Evolutionary conservation across 768 basidiomycete genomes (phyloP).

Genomic region (Nidula microcarpa): DNA sequence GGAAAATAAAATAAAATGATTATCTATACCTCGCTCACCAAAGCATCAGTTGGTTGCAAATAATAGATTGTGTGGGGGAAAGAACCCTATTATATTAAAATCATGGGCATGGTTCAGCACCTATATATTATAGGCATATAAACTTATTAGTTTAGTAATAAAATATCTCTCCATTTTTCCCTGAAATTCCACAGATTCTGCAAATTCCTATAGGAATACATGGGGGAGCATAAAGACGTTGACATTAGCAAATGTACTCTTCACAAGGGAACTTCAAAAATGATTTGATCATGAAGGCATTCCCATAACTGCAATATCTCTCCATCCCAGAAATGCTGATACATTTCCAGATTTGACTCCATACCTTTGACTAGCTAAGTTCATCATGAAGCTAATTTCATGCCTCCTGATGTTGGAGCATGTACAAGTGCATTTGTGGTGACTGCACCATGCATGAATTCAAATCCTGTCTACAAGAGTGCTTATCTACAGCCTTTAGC

Average conservation of each 20-base stretch:
- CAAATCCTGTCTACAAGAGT: constrained; percentile 29
- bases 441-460: constrained; percentile 27
- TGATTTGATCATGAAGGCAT: not conserved
- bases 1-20: too few relatives aligned
- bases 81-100: too few relatives aligned
- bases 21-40: too few relatives aligned
- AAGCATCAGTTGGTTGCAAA: too few relatives aligned
- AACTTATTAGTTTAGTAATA: too few relatives aligned
- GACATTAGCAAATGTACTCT: not conserved
- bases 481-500: constrained; percentile 34
- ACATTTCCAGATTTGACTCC: constrained; percentile 18
- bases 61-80: too few relatives aligned
- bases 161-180: too few relatives aligned
- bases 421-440: constrained; percentile 34
- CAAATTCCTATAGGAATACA: too few relatives aligned
- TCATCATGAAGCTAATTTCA: constrained; percentile 16
- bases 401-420: constrained; percentile 26
- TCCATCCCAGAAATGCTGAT: constrained; percentile 38
- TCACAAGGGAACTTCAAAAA: not conserved
- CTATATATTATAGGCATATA: too few relatives aligned
- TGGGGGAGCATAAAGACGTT: too few relatives aligned
- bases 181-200: too few relatives aligned
- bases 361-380: constrained; percentile 10
- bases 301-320: constrained; percentile 27
- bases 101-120: too few relatives aligned